These are phyloP conservation scores for Cytospora paraplurivora DNA, from an alignment of 2,329 filamentous ascomycete genomes.

Conservation along the genomic window DNA sequence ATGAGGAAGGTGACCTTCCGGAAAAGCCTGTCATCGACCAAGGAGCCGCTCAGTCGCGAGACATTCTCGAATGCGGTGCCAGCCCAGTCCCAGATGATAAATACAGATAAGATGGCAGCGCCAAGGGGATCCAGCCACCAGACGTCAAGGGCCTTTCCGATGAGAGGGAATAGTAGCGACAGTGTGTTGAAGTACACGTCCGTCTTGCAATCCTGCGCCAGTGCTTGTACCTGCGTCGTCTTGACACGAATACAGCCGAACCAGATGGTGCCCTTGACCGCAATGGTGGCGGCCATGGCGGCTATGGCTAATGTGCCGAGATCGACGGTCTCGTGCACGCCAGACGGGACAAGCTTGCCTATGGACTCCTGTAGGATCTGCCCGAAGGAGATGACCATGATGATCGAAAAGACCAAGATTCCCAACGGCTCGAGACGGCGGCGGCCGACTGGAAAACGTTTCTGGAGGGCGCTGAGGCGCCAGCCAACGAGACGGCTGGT, in stretches of 20 bases:
- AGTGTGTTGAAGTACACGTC: constrained; percentile 67
- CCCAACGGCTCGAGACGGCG: constrained; percentile 61
- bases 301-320: constrained; percentile 57
- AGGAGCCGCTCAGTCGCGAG: constrained; percentile 59
- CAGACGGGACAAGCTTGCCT: constrained; percentile 54
- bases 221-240: constrained; percentile 64
- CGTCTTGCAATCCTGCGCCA: constrained; percentile 65
- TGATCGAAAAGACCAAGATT: constrained; percentile 63
- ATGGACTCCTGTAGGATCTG: constrained; percentile 65
- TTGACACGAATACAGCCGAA: constrained; percentile 61
- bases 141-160: constrained; percentile 58
- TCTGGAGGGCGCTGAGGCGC: constrained; percentile 51
- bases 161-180: constrained; percentile 62
- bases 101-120: constrained; percentile 63
- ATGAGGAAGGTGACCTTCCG: constrained; percentile 63
- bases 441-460: constrained; percentile 60
- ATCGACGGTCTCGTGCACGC: constrained; percentile 44
- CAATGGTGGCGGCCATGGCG: constrained; percentile 58
- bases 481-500: constrained; percentile 62
- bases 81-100: constrained; percentile 71
- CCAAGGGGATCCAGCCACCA: constrained; percentile 70
- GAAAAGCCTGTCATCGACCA: constrained; percentile 52
- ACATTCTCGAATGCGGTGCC: constrained; percentile 63
- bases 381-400: constrained; percentile 64
- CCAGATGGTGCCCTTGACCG: constrained; percentile 63